phyloP scores from a whole-genome alignment of 495 filamentous ascomycete species.

The Annulohypoxylon stygium region DNA sequence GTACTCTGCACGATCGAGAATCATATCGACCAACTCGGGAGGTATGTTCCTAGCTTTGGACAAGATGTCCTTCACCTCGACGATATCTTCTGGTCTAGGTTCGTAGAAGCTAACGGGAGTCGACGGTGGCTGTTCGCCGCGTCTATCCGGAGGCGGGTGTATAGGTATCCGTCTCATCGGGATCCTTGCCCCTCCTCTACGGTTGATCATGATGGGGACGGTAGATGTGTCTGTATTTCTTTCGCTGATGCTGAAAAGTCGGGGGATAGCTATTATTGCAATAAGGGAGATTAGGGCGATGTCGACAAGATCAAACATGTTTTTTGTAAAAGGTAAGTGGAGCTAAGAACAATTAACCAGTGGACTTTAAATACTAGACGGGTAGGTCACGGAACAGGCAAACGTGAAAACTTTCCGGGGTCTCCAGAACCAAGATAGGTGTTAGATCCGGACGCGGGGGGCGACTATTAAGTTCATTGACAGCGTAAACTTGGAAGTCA shows the following conservation, averaged over 20 bases:
- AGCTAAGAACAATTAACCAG: neutral
- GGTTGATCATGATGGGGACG: slow-evolving; percentile 37
- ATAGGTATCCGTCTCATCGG: slow-evolving; percentile 32
- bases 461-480: neutral
- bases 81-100: slow-evolving; percentile 59
- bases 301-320: slow-evolving; percentile 23
- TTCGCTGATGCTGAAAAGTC: neutral
- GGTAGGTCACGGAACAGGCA: neutral
- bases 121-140: slow-evolving; percentile 17
- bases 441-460: neutral
- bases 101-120: slow-evolving; percentile 37
- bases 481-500: neutral
- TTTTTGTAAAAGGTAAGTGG: slow-evolving; percentile 5
- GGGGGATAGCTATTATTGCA: slow-evolving; percentile 11
- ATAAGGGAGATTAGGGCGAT: slow-evolving; percentile 17
- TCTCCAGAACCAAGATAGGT: too few relatives aligned
- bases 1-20: slow-evolving; percentile 78
- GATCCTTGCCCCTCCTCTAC: slow-evolving; percentile 33
- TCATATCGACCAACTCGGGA: slow-evolving; percentile 72
- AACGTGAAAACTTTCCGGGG: neutral
- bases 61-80: slow-evolving; percentile 61
- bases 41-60: slow-evolving; percentile 62
- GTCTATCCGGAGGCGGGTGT: slow-evolving; percentile 14
- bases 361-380: neutral
- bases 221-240: neutral